Evolutionary conservation across 208 protist genomes (phyloP).

Genomic region (Novymonas esmeraldas): DNA sequence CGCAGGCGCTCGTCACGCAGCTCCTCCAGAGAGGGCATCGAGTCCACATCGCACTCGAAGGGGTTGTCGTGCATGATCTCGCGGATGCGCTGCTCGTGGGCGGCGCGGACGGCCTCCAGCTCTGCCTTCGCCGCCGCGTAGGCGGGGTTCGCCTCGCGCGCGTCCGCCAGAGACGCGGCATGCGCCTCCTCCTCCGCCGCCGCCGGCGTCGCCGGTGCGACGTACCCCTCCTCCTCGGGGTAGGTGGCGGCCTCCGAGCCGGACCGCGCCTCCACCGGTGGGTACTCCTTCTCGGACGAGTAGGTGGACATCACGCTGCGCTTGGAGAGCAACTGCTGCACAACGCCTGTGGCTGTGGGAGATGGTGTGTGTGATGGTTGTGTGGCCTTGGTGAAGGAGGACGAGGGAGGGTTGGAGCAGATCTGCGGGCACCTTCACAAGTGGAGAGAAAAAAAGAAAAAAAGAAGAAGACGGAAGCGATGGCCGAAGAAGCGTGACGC

Average conservation of each 20-base stretch:
- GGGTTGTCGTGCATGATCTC: conserved; percentile 32
- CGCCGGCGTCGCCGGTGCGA: background rate
- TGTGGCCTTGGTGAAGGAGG: background rate
- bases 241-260: too few species aligned
- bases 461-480: background rate
- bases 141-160: conserved; percentile 3
- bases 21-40: conserved; percentile 55
- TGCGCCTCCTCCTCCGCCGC: background rate
- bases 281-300: background rate
- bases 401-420: background rate
- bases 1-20: conserved; percentile 55
- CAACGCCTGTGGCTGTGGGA: too few species aligned
- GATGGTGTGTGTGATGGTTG: background rate
- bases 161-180: background rate
- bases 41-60: conserved; percentile 6
- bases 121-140: conserved; percentile 25
- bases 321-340: too few species aligned
- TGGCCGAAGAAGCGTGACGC: background rate
- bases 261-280: too few species aligned
- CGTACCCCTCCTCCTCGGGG: background rate
- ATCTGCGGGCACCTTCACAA: too few species aligned
- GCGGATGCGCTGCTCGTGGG: conserved; percentile 31
- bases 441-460: background rate
- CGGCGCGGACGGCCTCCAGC: conserved; percentile 29
- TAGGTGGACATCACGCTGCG: background rate